A percentile compares a stretch with the other conserved stretches of the same genome.
Evolutionary conservation across 2,329 filamentous ascomycete species (phyloP).

Genomic region (Penicillium brevicompactum): DNA sequence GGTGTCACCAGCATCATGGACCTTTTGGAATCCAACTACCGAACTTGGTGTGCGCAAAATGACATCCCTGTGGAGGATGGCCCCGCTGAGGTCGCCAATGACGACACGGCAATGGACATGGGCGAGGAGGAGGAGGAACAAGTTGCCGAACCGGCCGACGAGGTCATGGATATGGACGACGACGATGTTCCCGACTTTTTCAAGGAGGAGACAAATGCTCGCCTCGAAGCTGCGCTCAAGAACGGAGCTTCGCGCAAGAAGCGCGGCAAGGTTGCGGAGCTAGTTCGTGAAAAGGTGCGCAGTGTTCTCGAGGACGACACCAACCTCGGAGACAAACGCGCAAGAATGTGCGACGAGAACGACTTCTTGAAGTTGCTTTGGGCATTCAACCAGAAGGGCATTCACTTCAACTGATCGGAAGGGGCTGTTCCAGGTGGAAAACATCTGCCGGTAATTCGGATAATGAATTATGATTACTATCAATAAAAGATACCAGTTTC

Average conservation of each 20-base stretch:
- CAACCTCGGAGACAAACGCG: constrained; percentile 75
- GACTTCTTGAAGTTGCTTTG: constrained; percentile 82
- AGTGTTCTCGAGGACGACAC: constrained; percentile 82
- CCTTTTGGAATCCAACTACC: constrained; percentile 85
- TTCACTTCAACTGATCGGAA: constrained; percentile 74
- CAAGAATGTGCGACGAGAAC: constrained; percentile 86
- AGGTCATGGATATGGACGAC: constrained; percentile 54
- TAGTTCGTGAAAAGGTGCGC: constrained; percentile 84
- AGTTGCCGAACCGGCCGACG: constrained; percentile 48
- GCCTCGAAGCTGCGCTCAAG: constrained; percentile 42
- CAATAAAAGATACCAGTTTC: constrained; percentile 39
- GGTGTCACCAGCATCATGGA: constrained; percentile 78
- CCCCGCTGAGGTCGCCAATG: constrained; percentile 37
- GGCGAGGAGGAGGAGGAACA: constrained; percentile 31
- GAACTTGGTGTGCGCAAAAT: constrained; percentile 86
- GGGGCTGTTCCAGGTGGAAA: constrained; percentile 7
- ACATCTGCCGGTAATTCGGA: constrained; percentile 17
- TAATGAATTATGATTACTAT: constrained; percentile 38
- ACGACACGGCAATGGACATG: constrained; percentile 42
- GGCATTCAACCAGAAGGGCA: constrained; percentile 87
- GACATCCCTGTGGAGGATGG: constrained; percentile 76
- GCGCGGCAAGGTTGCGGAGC: constrained; percentile 75
- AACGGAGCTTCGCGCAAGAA: constrained; percentile 63
- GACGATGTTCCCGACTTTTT: constrained; percentile 83
- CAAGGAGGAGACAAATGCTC: constrained; percentile 58